A percentile compares a stretch with the other conserved stretches of the same genome.
Evolutionary conservation across 78 protist species (phyloP).

Genomic region (Neovahlkampfia damariscottae): DNA sequence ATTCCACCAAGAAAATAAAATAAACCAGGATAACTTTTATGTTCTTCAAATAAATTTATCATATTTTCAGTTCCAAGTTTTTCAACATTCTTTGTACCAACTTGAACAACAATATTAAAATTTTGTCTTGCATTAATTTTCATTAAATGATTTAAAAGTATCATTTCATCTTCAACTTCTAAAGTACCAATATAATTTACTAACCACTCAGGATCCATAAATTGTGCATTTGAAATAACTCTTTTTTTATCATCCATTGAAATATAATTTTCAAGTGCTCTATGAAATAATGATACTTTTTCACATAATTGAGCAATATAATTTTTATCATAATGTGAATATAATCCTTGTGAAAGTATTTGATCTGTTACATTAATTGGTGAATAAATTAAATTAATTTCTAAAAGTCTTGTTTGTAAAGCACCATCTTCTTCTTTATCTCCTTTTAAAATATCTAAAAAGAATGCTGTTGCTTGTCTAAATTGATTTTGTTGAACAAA

Average conservation of each 20-base stretch:
- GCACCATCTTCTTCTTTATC: slow-evolving; percentile 66
- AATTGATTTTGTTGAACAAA: slow-evolving; percentile 66
- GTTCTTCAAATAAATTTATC: slow-evolving; percentile 77
- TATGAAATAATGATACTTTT: slow-evolving; percentile 80
- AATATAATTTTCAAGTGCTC: slow-evolving; percentile 92
- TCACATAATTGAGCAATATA: slow-evolving; percentile 92
- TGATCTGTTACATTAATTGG: slow-evolving; percentile 92
- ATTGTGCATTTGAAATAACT: slow-evolving; percentile 58
- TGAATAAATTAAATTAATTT: slow-evolving; percentile 76
- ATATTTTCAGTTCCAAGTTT: slow-evolving; percentile 59
- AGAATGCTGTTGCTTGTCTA: slow-evolving; percentile 78
- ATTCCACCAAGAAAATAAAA: slow-evolving; percentile 63
- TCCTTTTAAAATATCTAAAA: slow-evolving; percentile 83
- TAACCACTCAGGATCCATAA: slow-evolving; percentile 66
- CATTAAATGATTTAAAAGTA: slow-evolving; percentile 75
- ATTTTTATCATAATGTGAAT: slow-evolving; percentile 83
- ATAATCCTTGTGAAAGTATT: slow-evolving; percentile 73
- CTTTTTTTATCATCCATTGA: slow-evolving; percentile 48
- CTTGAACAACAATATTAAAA: slow-evolving; percentile 74
- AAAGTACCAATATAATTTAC: slow-evolving; percentile 77
- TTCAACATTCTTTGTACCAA: slow-evolving; percentile 83
- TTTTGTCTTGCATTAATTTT: slow-evolving; percentile 66
- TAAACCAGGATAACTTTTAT: slow-evolving; percentile 72
- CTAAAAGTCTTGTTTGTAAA: slow-evolving; percentile 94
- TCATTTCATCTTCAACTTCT: slow-evolving; percentile 66